A percentile compares a stretch with the other conserved stretches of the same genome.
Conservation (phyloP, 2,329 filamentous ascomycete species). For the Fusarium sp. region DNA sequence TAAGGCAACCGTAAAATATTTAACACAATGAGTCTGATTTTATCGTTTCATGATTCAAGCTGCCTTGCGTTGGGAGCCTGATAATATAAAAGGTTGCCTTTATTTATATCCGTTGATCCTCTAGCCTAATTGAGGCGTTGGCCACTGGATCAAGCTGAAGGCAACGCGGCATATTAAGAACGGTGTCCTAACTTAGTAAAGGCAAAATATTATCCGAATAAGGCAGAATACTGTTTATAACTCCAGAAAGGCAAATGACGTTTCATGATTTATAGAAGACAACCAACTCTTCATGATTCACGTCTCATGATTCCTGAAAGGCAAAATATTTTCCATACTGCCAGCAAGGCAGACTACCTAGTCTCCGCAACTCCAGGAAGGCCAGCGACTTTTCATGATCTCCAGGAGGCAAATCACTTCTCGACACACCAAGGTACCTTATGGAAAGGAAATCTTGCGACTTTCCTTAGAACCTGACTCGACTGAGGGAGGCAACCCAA, state of each 20-base stretch:
- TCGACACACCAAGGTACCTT: neutral
- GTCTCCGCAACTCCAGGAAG: neutral
- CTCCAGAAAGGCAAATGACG: too few species aligned
- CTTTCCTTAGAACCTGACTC: neutral
- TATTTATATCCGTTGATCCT: neutral
- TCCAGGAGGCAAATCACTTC: neutral
- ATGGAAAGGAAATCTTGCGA: neutral
- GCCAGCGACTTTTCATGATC: accelerated
- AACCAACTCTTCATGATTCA: too few species aligned
- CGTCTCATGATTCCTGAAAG: too few species aligned
- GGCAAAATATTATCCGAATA: too few species aligned
- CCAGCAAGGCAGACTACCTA: neutral
- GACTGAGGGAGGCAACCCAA: neutral
- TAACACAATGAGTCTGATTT: neutral
- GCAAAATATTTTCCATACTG: neutral
- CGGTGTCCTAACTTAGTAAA: too few species aligned
- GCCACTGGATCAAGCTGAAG: neutral
- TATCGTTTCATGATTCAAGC: neutral
- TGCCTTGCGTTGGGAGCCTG: neutral
- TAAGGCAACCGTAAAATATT: neutral
- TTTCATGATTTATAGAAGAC: too few species aligned
- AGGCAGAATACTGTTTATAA: too few species aligned
- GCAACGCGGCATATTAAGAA: neutral
- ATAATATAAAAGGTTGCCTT: neutral
- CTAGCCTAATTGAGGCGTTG: neutral